A percentile compares a stretch with the other conserved stretches of the same genome.
These are phyloP conservation scores for Citrus hindsii DNA, from an alignment of 345 rosid species.

Conservation along the genomic window DNA sequence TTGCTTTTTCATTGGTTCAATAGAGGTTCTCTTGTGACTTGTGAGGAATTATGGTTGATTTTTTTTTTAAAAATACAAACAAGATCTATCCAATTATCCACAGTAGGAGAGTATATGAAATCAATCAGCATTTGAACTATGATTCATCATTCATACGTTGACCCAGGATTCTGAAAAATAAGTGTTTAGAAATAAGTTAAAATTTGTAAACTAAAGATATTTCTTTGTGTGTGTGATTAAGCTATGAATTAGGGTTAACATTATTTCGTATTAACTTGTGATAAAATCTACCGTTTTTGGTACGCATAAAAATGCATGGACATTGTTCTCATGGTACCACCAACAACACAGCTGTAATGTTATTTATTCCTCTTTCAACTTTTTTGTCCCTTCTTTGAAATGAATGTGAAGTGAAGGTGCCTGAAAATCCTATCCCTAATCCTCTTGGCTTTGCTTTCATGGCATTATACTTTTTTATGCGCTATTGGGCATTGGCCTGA, in stretches of 20 bases:
- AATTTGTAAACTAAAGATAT: too few species aligned
- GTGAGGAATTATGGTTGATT: too few species aligned
- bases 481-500: background rate
- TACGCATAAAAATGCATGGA: background rate
- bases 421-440: background rate
- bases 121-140: too few species aligned
- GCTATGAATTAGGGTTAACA: background rate
- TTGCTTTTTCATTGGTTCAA: background rate
- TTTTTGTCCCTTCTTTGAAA: background rate
- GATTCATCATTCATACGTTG: too few species aligned
- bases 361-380: background rate
- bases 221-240: background rate
- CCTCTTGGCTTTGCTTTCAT: too few species aligned
- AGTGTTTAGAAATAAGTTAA: too few species aligned
- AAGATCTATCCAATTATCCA: too few species aligned
- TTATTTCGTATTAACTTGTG: too few species aligned
- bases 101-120: too few species aligned
- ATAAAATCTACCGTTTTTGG: too few species aligned
- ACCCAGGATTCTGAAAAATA: too few species aligned
- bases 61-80: too few species aligned
- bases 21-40: background rate
- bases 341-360: background rate
- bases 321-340: background rate
- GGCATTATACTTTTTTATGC: background rate
- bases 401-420: conserved; percentile 9